Base-by-base conservation (phyloP, 1,139 yeast species). In the Taphrina deformans region DNA sequence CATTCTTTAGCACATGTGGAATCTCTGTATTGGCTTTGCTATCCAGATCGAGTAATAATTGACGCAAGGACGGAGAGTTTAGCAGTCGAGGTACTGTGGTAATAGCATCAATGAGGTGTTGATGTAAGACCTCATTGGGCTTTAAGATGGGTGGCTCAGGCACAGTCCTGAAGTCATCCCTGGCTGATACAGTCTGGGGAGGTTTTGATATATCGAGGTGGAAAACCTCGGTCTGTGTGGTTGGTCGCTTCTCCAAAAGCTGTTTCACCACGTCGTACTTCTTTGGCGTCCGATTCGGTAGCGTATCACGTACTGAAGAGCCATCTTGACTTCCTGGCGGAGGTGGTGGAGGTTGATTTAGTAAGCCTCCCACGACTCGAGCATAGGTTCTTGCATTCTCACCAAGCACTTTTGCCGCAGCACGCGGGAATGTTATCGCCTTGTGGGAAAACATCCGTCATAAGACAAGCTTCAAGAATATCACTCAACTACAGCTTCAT, bases 321-420 rank as follows among this genome's bases (percentile, higher is more conserved):
- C 44, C 52, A 6, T 12, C n/a, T 10, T 29, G 27, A 6, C 44
- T 35, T 3, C 24, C 27, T n/a, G 62, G 62, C 23, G 62, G 35
- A 2, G 55, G 44, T 18, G 62, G 62, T 24, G 62, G 62, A n/a
- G 62, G 55, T 27, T 33, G 55, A 21, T 58, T 58, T 21, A 58
- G 24, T 23, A 58, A 31, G 55, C 62, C 62, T 3, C 62, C 62
- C n/a, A 58, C 55, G 16, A 50, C 62, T 24, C 55, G 27, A 23
- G 62, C 62, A 18, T 58, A 58, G 2, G 35, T 23, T 2, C 52
- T 48, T 16, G 35, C 31, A 2, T 12, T 16, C 1, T 26, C 18
- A 4, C 41, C 18, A 14, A 38, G 41, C 16, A 12, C 41, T 12
- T 18, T 1, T 12, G 41, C n/a, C 18, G 41, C n/a, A 6, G 33